Conservation (phyloP, 345 rosid species). For the Brassica incana region DNA sequence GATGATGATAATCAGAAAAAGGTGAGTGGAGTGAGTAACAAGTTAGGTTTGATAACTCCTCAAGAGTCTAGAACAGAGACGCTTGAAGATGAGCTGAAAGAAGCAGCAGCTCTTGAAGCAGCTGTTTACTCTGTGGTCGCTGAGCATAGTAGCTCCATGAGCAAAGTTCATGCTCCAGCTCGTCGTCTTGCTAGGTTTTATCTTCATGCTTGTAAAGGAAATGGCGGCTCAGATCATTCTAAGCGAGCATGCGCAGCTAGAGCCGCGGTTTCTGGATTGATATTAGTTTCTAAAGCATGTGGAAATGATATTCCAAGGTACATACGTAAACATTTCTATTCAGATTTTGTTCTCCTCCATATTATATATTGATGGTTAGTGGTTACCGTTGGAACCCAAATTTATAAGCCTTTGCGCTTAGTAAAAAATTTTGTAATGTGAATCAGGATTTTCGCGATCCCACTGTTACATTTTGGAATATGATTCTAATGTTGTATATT, state of each 20-base stretch:
- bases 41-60: constrained; percentile 23
- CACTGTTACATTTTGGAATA: background rate
- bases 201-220: constrained; percentile 67
- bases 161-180: constrained; percentile 87
- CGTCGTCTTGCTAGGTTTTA: constrained; percentile 91
- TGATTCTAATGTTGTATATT: background rate
- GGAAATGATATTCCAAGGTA: constrained; percentile 95
- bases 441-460: too few relatives aligned
- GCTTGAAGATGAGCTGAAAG: constrained; percentile 85
- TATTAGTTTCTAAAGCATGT: constrained; percentile 89
- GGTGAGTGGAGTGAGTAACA: constrained; percentile 22
- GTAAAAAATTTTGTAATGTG: too few relatives aligned
- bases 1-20: constrained; percentile 34
- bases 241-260: constrained; percentile 71
- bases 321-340: background rate
- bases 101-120: constrained; percentile 85
- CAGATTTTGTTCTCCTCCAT: background rate
- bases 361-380: background rate
- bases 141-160: constrained; percentile 86
- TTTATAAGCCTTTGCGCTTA: too few relatives aligned
- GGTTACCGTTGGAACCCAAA: too few relatives aligned
- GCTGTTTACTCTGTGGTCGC: constrained; percentile 86
- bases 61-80: constrained; percentile 55
- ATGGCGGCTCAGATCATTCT: constrained; percentile 35
- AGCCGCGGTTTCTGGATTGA: constrained; percentile 77